phyloP scores from a whole-genome alignment of 768 basidiomycete genomes.

The Phanerochaete carnosa region DNA sequence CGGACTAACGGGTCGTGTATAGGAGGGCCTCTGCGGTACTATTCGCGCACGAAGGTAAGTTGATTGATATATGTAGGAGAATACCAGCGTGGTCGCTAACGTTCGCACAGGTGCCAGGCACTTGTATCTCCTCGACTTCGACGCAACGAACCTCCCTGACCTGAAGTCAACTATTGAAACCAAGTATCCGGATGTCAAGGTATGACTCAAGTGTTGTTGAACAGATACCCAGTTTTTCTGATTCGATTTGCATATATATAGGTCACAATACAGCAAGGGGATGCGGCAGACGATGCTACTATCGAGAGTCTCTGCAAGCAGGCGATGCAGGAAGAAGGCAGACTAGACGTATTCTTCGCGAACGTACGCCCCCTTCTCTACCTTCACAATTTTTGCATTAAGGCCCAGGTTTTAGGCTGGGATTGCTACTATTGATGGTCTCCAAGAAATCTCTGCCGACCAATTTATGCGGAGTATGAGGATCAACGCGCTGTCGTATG shows the following conservation, averaged over 20 bases:
- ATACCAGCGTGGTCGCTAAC: neutral
- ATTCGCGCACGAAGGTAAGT: slow-evolving; percentile 76
- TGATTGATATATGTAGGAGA: neutral
- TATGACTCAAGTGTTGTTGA: slow-evolving; percentile 24
- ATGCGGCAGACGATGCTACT: slow-evolving; percentile 76
- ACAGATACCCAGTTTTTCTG: neutral
- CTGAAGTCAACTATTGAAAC: slow-evolving; percentile 66
- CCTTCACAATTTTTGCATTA: neutral
- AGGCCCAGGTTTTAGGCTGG: slow-evolving; percentile 53
- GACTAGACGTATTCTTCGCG: slow-evolving; percentile 92
- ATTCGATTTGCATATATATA: slow-evolving; percentile 37
- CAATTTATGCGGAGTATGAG: slow-evolving; percentile 74
- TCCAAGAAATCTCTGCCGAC: slow-evolving; percentile 58
- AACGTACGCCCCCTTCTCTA: slow-evolving; percentile 53
- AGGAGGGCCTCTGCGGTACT: slow-evolving; percentile 71
- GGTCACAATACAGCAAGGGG: slow-evolving; percentile 77
- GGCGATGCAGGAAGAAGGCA: slow-evolving; percentile 77
- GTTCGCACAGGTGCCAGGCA: slow-evolving; percentile 60
- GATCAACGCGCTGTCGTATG: slow-evolving; percentile 67
- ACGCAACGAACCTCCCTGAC: slow-evolving; percentile 61
- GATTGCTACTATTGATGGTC: slow-evolving; percentile 38
- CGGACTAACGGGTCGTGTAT: neutral
- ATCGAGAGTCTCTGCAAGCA: slow-evolving; percentile 67
- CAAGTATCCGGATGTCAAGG: slow-evolving; percentile 78
- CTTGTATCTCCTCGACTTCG: slow-evolving; percentile 76